A percentile compares a stretch with the other conserved stretches of the same genome.
These are phyloP conservation scores for Cubamyces sp. DNA, from an alignment of 768 basidiomycete genomes.

Conservation along the genomic window DNA sequence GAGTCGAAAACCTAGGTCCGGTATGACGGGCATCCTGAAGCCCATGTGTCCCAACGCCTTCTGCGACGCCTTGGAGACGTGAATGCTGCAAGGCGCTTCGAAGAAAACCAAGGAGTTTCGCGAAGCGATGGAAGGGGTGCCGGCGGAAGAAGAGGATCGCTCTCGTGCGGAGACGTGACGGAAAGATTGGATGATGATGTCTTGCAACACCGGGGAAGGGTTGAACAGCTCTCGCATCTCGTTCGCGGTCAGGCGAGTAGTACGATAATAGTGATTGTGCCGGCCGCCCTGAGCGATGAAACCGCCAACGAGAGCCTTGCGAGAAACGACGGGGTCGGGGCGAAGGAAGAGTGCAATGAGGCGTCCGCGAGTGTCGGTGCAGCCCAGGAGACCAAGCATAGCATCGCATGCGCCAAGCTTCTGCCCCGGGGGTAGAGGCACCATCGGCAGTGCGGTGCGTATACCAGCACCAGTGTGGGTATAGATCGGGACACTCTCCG, in stretches of 20 bases:
- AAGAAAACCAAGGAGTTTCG: slow-evolving; percentile 18
- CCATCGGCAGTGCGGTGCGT: slow-evolving; percentile 11
- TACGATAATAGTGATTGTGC: slow-evolving; percentile 14
- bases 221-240: background rate
- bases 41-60: slow-evolving; percentile 6
- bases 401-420: background rate
- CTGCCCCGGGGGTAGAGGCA: background rate
- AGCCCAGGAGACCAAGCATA: slow-evolving; percentile 12
- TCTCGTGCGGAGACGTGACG: background rate
- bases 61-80: background rate
- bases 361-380: slow-evolving; percentile 7
- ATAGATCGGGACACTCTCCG: slow-evolving; percentile 12
- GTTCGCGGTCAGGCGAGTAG: background rate
- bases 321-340: background rate
- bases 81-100: slow-evolving; percentile 20
- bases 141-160: background rate
- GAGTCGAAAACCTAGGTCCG: slow-evolving; percentile 12
- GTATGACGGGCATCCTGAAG: slow-evolving; percentile 5
- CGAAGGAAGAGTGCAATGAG: slow-evolving; percentile 17
- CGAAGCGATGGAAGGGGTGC: background rate
- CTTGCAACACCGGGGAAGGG: background rate
- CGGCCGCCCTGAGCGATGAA: slow-evolving; percentile 17
- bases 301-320: slow-evolving; percentile 14
- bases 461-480: slow-evolving; percentile 12
- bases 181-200: slow-evolving; percentile 5